Evolutionary conservation across 495 filamentous ascomycete genomes (phyloP).

Genomic region (Letharia lupina): DNA sequence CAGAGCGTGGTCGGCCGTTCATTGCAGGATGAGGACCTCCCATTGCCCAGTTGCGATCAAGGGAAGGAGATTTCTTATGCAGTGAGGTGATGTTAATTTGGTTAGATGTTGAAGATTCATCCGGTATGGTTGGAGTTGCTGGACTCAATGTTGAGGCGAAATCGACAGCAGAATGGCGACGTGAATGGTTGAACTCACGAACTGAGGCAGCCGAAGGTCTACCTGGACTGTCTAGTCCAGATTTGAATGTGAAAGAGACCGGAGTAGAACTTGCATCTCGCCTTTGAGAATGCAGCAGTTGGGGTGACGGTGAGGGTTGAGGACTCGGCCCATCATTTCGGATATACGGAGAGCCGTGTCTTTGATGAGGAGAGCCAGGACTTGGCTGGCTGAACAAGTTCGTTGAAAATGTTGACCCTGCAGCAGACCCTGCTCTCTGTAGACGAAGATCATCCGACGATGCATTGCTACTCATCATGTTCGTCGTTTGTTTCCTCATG

Average conservation of each 20-base stretch:
- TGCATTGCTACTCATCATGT: slow-evolving; percentile 26
- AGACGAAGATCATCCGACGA: slow-evolving; percentile 36
- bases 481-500: slow-evolving; percentile 24
- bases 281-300: slow-evolving; percentile 16
- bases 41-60: slow-evolving; percentile 86
- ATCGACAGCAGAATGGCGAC: slow-evolving; percentile 80
- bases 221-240: slow-evolving; percentile 47
- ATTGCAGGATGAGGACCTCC: slow-evolving; percentile 37
- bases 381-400: slow-evolving; percentile 29
- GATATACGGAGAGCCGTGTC: slow-evolving; percentile 9
- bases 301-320: slow-evolving; percentile 21
- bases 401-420: slow-evolving; percentile 27
- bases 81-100: slow-evolving; percentile 28
- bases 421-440: slow-evolving; percentile 33
- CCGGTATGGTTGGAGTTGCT: slow-evolving; percentile 19
- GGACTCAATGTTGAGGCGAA: slow-evolving; percentile 30
- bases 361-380: slow-evolving; percentile 6
- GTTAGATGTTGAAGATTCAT: slow-evolving; percentile 13
- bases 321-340: slow-evolving; percentile 17
- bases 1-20: slow-evolving; percentile 21
- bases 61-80: slow-evolving; percentile 77
- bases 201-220: slow-evolving; percentile 75
- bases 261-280: slow-evolving; percentile 23
- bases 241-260: slow-evolving; percentile 38
- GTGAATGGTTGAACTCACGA: slow-evolving; percentile 73